Base-by-base conservation (phyloP, 805 yeast genomes). In the Yarrowia hollandica region DNA sequence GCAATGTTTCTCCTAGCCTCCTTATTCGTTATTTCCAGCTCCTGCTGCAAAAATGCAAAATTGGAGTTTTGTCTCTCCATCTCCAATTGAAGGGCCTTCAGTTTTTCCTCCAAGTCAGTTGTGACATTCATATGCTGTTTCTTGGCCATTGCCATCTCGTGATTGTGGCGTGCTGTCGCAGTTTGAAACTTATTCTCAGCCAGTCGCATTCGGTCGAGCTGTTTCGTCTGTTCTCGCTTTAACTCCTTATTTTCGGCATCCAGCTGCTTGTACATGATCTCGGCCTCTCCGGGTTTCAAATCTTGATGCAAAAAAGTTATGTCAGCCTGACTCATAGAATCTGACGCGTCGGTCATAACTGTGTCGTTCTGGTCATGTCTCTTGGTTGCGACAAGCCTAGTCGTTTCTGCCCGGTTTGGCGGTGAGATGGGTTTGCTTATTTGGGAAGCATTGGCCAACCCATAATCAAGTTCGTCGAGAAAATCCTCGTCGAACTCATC, bases 401-500 rank as follows among this genome's bases (percentile, higher is more conserved):
- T 21, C 5, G 12, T 14, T 18, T 37, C 41, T 21, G 41, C 25
- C 7, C 23, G 25, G 12, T 19, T 38, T 9, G 44, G 44, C 3
- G 30, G 44, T 8, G 30, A 5, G 16, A 38, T 22, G 14, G 44
- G 44, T 23, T 22, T 38, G 44, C 21, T 16, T 11, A 41, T 18
- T 33, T 41, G 48, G 7, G 52, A 44, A 10, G 34, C 52, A 23
- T 15, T 9, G 15, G 22, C 34, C 25, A 26, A 18, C 16, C 34
- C 34, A 19, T 25, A 30, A 35, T 44, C 52, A 22, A 48, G n/a
- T 8, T 48, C 55, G n/a, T 48, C 55, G 39, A 48, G n/a, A 16
- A 48, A 21, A 22, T 48, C 55, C 30, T 48, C 55, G 39, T 48
- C 55, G 21, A 35, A 52, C 15, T 52, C 58, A 8, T 12, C 44